phyloP scores from a whole-genome alignment of 306 rosid species.

The Dalbergia cultrata region DNA sequence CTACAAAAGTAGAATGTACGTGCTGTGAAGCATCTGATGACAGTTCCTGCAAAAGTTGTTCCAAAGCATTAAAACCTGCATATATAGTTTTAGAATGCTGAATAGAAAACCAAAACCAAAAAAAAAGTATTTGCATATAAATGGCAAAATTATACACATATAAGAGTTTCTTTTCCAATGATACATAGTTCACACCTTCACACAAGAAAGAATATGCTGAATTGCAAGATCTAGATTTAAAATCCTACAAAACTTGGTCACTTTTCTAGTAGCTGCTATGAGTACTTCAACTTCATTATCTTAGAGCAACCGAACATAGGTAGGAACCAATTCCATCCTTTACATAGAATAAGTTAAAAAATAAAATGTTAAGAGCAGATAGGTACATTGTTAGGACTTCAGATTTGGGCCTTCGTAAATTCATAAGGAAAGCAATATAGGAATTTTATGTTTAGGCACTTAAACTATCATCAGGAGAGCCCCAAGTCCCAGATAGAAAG shows the following conservation, averaged over 20 bases:
- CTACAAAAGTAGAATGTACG: conserved; percentile 97
- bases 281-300: conserved; percentile 99
- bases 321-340: conserved; percentile 93
- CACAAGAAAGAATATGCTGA: conserved; percentile 97
- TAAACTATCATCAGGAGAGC: conserved; percentile 5
- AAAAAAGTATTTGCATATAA: conserved; percentile 8
- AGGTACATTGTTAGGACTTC: conserved; percentile 6
- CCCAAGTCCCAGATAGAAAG: conserved; percentile 32
- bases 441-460: conserved; percentile 23
- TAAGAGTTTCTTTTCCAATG: conserved; percentile 31
- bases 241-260: conserved; percentile 93
- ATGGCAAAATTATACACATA: conserved; percentile 29
- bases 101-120: conserved; percentile 37
- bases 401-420: conserved; percentile 8
- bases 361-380: conserved; percentile 29
- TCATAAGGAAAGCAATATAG: conserved; percentile 31
- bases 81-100: conserved; percentile 29
- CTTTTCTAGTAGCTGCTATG: conserved; percentile 98
- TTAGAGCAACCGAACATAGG: conserved; percentile 94
- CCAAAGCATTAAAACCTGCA: conserved; percentile 32
- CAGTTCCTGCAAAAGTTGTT: conserved; percentile 73
- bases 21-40: conserved; percentile 99
- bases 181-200: conserved; percentile 74
- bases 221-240: conserved; percentile 87
- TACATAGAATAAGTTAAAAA: conserved; percentile 38